Evolutionary conservation across 768 basidiomycete genomes (phyloP), one percentile per base, ranked within the genome.

Genomic region (Sarcodon sp.): DNA sequence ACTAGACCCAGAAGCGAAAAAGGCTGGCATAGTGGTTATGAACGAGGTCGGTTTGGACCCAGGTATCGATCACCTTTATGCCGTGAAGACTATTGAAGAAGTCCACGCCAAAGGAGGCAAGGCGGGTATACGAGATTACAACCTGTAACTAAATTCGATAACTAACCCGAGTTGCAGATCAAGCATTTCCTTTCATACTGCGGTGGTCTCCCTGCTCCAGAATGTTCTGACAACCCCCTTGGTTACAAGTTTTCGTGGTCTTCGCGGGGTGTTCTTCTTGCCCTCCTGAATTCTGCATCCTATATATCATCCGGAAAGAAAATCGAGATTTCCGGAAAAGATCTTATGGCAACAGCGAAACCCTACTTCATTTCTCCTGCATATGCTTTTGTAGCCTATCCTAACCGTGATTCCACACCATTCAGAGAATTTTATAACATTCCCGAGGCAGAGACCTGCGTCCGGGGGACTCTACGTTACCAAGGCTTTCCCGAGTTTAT

Each of bases 181-280:
- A 92, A 87, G 60, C 70, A 86, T 55, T 98, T 98, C 77, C 67
- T 85, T 48, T 92, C 88, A 0, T 96, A 90, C 76, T 98, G 94
- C 54, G 92, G 93, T 60, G 94, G 94, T 50, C 84, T 97, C 44
- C 92, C 93, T 44, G 89, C 92, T 0, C 88, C 91, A 6, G 83
- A 89, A 57, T 84, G 84, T 59, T 79, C 90, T 4, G 80, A 82
- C 59, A 99, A 98, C 70, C 92, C 96, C 2, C 83, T 98, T 49
- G 94, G 94, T 9, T 99, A 97, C 80, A 97, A 97, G 65, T 97
- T 99, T 70, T 96, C 91, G 35, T 98, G 96, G 96, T 94, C 91
- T 6, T 87, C 92, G 7, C 85, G 91, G 16, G 94, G 93, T 46
- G 92, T 93, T 39, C 83, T 99, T 48, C 84, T 97, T 55, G 94